A percentile compares a stretch with the other conserved stretches of the same genome.
phyloP scores from a whole-genome alignment of 768 basidiomycete species.

The Zangia roseola region DNA sequence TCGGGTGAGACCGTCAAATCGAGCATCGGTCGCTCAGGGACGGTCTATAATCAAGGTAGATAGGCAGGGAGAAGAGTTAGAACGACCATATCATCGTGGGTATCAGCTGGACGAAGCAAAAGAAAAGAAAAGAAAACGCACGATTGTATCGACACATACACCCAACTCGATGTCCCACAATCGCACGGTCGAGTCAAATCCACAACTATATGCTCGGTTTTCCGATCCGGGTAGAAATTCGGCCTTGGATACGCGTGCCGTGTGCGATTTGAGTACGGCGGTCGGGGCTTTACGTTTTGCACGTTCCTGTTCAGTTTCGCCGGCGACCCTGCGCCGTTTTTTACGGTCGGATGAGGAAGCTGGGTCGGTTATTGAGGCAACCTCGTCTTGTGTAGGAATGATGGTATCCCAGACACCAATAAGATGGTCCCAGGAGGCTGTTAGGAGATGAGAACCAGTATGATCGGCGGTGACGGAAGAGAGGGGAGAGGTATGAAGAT shows the following conservation, averaged over 20 bases:
- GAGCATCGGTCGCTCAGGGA: constrained; percentile 74
- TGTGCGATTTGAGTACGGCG: constrained; percentile 79
- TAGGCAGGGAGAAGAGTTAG: neutral
- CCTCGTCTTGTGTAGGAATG: constrained; percentile 64
- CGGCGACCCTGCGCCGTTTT: constrained; percentile 58
- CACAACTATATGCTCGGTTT: constrained; percentile 65
- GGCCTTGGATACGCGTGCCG: constrained; percentile 74
- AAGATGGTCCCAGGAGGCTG: constrained; percentile 84
- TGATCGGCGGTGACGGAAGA: constrained; percentile 63
- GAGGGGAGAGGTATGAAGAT: constrained; percentile 80
- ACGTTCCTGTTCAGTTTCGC: constrained; percentile 27
- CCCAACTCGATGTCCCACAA: constrained; percentile 85
- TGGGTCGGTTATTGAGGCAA: constrained; percentile 27
- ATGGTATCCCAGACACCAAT: constrained; percentile 78
- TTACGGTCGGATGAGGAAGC: constrained; percentile 36
- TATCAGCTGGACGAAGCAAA: neutral
- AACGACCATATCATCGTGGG: neutral
- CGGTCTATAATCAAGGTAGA: constrained; percentile 40
- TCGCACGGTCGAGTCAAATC: constrained; percentile 88
- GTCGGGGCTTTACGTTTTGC: constrained; percentile 66
- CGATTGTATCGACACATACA: constrained; percentile 67
- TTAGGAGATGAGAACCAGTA: constrained; percentile 65
- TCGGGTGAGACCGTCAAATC: constrained; percentile 51
- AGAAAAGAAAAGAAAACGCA: constrained; percentile 25
- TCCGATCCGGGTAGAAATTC: constrained; percentile 47